phyloP scores from a whole-genome alignment of 192 early-diverging fungal species.

The Coemansia sp. region DNA sequence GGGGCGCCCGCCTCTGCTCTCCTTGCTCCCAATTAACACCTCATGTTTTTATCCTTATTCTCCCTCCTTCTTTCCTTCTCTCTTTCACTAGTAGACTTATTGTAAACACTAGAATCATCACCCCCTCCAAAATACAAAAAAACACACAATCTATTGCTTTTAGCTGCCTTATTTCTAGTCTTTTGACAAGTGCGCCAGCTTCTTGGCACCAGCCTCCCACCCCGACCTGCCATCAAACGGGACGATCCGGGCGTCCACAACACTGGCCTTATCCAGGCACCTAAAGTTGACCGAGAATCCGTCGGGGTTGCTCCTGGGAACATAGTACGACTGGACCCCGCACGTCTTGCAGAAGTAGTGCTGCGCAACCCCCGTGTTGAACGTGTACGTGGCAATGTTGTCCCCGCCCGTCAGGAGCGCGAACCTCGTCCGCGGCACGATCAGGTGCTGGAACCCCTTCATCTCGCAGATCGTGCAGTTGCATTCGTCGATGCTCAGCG shows the following conservation, averaged over 20 bases:
- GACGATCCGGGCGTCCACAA: constrained; percentile 19
- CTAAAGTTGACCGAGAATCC: constrained; percentile 49
- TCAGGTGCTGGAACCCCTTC: constrained; percentile 48
- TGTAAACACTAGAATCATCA: not conserved
- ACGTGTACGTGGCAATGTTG: constrained; percentile 53
- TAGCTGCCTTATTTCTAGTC: not conserved
- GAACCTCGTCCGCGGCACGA: constrained; percentile 35
- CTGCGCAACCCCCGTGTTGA: constrained; percentile 53
- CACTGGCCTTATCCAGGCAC: constrained; percentile 41
- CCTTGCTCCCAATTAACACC: no score
- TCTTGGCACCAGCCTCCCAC: constrained; percentile 43
- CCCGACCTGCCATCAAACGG: constrained; percentile 42
- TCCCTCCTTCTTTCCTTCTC: not conserved
- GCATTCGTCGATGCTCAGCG: constrained; percentile 43
- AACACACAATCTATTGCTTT: not conserved
- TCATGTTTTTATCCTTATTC: constrained; percentile 8
- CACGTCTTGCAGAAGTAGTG: constrained; percentile 58
- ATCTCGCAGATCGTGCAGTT: constrained; percentile 46
- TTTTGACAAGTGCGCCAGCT: constrained; percentile 33
- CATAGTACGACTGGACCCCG: constrained; percentile 52
- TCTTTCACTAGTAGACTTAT: not conserved
- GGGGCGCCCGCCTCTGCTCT: no score
- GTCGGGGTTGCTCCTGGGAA: constrained; percentile 57
- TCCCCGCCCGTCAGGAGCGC: constrained; percentile 33
- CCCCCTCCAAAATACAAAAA: not conserved